Conservation (phyloP, 805 yeast genomes). For the Diddensiella santjacobensis region DNA sequence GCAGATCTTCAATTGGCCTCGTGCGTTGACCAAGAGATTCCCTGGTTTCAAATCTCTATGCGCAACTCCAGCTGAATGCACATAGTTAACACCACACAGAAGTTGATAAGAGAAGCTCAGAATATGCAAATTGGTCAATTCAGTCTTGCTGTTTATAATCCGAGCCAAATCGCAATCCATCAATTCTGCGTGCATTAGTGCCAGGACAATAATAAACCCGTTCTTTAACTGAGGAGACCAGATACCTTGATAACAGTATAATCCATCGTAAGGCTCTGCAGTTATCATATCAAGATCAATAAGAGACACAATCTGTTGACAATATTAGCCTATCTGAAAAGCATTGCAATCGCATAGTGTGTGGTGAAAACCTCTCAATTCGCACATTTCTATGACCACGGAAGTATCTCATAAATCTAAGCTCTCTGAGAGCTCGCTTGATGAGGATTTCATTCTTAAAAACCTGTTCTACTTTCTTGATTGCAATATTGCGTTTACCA, state of each 20-base stretch:
- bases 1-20: slow-evolving; percentile 78
- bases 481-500: slow-evolving; percentile 51
- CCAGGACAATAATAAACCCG: neutral
- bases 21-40: slow-evolving; percentile 69
- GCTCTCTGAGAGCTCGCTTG: slow-evolving; percentile 78
- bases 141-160: slow-evolving; percentile 62
- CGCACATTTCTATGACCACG: slow-evolving; percentile 75
- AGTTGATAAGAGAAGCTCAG: slow-evolving; percentile 75
- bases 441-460: slow-evolving; percentile 63
- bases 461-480: slow-evolving; percentile 74
- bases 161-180: slow-evolving; percentile 76
- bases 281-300: slow-evolving; percentile 70
- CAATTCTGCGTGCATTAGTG: slow-evolving; percentile 43
- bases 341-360: too few relatives aligned
- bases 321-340: too few relatives aligned
- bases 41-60: slow-evolving; percentile 94
- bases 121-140: slow-evolving; percentile 80
- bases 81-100: slow-evolving; percentile 79
- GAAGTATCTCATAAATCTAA: slow-evolving; percentile 74
- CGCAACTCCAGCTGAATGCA: slow-evolving; percentile 88
- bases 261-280: slow-evolving; percentile 70
- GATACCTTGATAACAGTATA: slow-evolving; percentile 69
- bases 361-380: too few relatives aligned
- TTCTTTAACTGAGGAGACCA: neutral
- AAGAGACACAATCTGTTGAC: slow-evolving; percentile 64